These are phyloP conservation scores for Penicillium coprophilum DNA, from an alignment of 495 filamentous ascomycete species.

Conservation along the genomic window DNA sequence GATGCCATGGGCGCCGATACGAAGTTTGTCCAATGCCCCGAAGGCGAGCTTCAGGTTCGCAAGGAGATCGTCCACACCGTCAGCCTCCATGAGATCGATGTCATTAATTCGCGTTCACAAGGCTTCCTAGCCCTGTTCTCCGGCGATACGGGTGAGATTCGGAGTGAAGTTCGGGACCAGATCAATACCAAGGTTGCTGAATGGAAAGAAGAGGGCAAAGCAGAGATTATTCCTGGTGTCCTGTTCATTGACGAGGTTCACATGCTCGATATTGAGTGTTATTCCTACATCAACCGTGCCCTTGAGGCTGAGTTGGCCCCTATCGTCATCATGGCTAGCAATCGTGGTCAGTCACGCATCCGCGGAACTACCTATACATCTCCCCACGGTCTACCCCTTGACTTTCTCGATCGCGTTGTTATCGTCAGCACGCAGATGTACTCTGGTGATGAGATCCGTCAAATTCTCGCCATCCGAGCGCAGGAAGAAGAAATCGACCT, in stretches of 20 bases:
- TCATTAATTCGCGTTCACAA: constrained; percentile 97
- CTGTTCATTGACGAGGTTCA: constrained; percentile 99
- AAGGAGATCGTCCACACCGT: constrained; percentile 98
- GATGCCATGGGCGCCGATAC: constrained; percentile 99
- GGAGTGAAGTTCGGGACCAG: constrained; percentile 94
- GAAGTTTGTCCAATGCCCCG: constrained; percentile 97
- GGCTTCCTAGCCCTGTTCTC: constrained; percentile 96
- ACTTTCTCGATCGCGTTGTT: constrained; percentile 93
- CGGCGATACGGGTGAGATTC: constrained; percentile 96
- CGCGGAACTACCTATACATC: constrained; percentile 88
- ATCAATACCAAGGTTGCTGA: constrained; percentile 98
- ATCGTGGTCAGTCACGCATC: constrained; percentile 88
- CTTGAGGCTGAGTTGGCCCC: constrained; percentile 91
- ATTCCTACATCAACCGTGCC: constrained; percentile 96
- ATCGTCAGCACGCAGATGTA: constrained; percentile 97
- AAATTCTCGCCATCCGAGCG: constrained; percentile 87
- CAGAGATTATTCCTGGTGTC: constrained; percentile 94
- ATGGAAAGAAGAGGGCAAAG: constrained; percentile 99
- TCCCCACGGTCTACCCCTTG: constrained; percentile 89
- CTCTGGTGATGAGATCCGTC: constrained; percentile 75
- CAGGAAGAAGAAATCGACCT: constrained; percentile 95
- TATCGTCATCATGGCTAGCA: constrained; percentile 99
- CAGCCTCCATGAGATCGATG: constrained; percentile 95
- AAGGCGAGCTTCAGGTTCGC: constrained; percentile 95
- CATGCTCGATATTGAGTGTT: constrained; percentile 99